A percentile compares a stretch with the other conserved stretches of the same genome.
phyloP scores from a whole-genome alignment of 2,329 filamentous ascomycete genomes.

The Rutstroemia sp. region DNA sequence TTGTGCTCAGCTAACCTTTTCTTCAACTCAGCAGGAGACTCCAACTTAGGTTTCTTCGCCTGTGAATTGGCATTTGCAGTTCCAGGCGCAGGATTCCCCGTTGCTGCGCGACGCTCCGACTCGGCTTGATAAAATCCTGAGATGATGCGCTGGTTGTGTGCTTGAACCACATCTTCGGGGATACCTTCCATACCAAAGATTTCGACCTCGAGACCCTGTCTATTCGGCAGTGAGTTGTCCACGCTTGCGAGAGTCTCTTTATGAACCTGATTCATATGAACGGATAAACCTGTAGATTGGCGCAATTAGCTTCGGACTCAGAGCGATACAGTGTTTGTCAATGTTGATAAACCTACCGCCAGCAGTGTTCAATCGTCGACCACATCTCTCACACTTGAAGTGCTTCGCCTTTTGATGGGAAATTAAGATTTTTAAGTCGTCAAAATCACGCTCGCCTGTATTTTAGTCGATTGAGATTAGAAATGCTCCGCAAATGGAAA shows the following conservation, averaged over 20 bases:
- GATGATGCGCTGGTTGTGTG: conserved; percentile 81
- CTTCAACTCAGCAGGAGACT: conserved; percentile 72
- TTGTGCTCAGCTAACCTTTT: conserved; percentile 72
- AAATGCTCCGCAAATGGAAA: not conserved
- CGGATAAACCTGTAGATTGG: conserved; percentile 63
- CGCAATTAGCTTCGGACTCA: conserved; percentile 4
- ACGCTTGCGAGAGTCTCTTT: conserved; percentile 84
- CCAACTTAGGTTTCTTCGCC: conserved; percentile 64
- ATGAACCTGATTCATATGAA: conserved; percentile 98
- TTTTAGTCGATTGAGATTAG: conserved; percentile 11
- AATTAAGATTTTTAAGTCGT: conserved; percentile 93
- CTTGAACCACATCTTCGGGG: conserved; percentile 73
- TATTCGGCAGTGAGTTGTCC: conserved; percentile 85
- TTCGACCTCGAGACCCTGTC: conserved; percentile 80
- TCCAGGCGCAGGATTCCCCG: conserved; percentile 75
- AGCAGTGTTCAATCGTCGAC: conserved; percentile 82
- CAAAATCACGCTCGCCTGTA: conserved; percentile 84
- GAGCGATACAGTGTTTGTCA: not conserved
- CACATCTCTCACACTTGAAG: conserved; percentile 93
- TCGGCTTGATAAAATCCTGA: conserved; percentile 80
- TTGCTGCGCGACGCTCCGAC: conserved; percentile 71
- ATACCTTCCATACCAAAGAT: conserved; percentile 99
- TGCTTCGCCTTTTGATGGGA: conserved; percentile 99
- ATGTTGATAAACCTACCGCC: conserved; percentile 58
- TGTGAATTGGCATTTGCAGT: conserved; percentile 50